These are phyloP conservation scores for Bodo saltans DNA, from an alignment of 78 protist genomes.

Conservation along the genomic window DNA sequence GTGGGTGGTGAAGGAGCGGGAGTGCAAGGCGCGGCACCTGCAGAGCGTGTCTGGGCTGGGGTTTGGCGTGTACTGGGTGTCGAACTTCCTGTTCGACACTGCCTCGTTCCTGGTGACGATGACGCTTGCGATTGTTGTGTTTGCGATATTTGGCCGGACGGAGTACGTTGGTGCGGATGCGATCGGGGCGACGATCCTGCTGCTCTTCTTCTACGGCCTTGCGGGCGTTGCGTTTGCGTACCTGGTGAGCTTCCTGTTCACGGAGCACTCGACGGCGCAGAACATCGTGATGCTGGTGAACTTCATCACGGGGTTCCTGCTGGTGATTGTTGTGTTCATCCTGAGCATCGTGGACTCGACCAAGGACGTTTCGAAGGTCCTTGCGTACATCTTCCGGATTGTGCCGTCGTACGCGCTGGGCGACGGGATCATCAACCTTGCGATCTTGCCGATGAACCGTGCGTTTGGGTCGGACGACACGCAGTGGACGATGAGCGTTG, in stretches of 20 bases:
- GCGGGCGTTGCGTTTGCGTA: not conserved
- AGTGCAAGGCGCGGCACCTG: slow-evolving; percentile 33
- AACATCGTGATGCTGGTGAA: slow-evolving; percentile 14
- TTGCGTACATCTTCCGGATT: slow-evolving; percentile 8
- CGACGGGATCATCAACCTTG: slow-evolving; percentile 21
- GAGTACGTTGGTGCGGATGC: slow-evolving; percentile 5
- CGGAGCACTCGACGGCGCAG: slow-evolving; percentile 8
- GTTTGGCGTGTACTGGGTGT: not conserved
- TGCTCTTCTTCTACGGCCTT: slow-evolving; percentile 18
- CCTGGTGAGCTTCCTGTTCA: slow-evolving; percentile 33
- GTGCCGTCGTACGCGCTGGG: slow-evolving; percentile 16
- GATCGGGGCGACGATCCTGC: slow-evolving; percentile 7
- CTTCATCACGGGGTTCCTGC: slow-evolving; percentile 27
- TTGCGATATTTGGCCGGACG: not conserved
- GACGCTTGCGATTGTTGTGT: not conserved
- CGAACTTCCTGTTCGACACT: slow-evolving; percentile 1
- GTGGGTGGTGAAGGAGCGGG: slow-evolving; percentile 25
- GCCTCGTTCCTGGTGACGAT: not conserved
- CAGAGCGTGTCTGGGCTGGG: slow-evolving; percentile 10
- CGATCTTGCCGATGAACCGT: not conserved
- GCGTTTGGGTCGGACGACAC: not conserved
- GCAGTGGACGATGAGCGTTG: not conserved
- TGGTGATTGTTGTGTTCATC: not conserved
- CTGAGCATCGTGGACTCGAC: slow-evolving; percentile 20
- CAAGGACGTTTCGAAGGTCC: not conserved